Evolutionary conservation across 768 basidiomycete species (phyloP).

Genomic region (Podaxis carcinomalis): DNA sequence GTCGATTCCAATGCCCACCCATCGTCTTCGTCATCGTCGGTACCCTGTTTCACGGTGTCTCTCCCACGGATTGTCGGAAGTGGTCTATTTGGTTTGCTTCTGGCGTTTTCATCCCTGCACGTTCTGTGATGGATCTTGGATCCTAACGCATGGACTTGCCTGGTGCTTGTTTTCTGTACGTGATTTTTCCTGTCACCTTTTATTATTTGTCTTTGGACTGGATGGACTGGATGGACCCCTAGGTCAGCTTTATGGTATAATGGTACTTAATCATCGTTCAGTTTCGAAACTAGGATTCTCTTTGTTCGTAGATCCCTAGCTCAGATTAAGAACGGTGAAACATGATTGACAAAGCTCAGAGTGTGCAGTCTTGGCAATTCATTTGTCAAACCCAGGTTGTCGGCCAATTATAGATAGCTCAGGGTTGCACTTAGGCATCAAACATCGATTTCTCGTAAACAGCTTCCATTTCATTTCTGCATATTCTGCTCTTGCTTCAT

Average conservation of each 20-base stretch:
- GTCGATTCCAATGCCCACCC: conserved; percentile 17
- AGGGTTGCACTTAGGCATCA: background rate
- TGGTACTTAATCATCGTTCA: background rate
- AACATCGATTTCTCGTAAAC: background rate
- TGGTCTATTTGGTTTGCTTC: background rate
- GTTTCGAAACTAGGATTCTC: background rate
- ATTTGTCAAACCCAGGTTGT: background rate
- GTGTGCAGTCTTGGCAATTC: background rate
- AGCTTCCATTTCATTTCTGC: background rate
- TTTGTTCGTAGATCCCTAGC: background rate
- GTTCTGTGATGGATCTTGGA: background rate
- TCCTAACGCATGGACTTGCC: background rate
- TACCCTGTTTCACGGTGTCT: background rate
- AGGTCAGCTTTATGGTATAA: background rate
- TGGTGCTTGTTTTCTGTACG: background rate
- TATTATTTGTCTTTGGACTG: background rate
- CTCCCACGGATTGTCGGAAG: background rate
- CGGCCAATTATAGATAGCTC: background rate
- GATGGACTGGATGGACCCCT: background rate
- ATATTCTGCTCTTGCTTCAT: background rate
- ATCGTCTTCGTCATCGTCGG: conserved; percentile 10
- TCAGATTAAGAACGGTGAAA: background rate
- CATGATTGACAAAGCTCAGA: background rate
- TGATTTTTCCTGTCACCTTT: background rate
- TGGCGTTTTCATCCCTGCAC: background rate